Evolutionary conservation across 2,329 filamentous ascomycete genomes (phyloP), one percentile per base, ranked within the genome.

Genomic region (Aspergillus persii): DNA sequence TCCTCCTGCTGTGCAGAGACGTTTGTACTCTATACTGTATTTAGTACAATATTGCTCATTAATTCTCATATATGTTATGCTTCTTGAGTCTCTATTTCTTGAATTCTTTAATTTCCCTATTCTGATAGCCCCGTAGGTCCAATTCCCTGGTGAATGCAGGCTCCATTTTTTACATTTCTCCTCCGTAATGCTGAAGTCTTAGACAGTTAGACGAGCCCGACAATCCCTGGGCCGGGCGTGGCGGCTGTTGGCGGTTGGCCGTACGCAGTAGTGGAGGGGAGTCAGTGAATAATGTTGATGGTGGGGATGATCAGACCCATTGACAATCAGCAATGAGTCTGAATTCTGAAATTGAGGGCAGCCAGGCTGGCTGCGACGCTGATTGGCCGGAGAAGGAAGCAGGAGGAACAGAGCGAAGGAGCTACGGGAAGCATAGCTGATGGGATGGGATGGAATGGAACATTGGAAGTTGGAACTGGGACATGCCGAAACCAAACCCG

Each of bases 241-340:
- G 44, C 9, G 44, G 44, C n/a, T 47, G 44, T 47, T 47, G 44
- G 44, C 44, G 44, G 44, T 23, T 47, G 36, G 33, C 33, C 2
- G 33, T 23, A 23, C 18, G 18, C 18, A 23, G 18, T 36, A 12
- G 44, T 15, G 11, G 44, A 26, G 44, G 18, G 49, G 23, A 30
- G 30, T 11, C 27, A 56, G 33, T 49, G 53, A 31, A 48, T 33
- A 56, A 50, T 56, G 29, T 53, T n/a, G 44, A 52, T 53, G 39
- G 50, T 53, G 50, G 39, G 48, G 55, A 53, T 47, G 55, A 57
- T 57, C 49, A 52, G 55, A 51, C 49, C 55, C 55, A 52, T 53
- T 50, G 49, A 27, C 30, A 50, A 50, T 33, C 49, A 50, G 49
- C 30, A 30, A 30, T 50, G 26, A 49, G 27, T 26, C 27, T 49